These are phyloP conservation scores for Inga laurina DNA, from an alignment of 306 rosid species.

Conservation along the genomic window DNA sequence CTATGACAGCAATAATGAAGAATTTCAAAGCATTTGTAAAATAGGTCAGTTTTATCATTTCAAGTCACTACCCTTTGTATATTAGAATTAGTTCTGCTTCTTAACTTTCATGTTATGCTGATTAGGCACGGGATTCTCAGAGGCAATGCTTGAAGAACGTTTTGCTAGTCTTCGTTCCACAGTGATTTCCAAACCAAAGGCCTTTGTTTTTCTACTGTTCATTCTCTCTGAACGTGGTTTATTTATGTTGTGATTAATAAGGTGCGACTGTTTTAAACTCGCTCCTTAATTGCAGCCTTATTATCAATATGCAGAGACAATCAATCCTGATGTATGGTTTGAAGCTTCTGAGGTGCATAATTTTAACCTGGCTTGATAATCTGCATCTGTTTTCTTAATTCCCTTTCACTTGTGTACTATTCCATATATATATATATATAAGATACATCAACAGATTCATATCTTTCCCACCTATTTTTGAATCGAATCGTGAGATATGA, in stretches of 20 bases:
- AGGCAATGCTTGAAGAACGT: conserved; percentile 72
- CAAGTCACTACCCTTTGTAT: conserved; percentile 9
- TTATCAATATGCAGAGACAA: too few relatives aligned
- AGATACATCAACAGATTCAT: too few relatives aligned
- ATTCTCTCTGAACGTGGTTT: conserved; percentile 14
- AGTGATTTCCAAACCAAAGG: conserved; percentile 88
- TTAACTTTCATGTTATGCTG: conserved; percentile 27
- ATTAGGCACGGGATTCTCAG: conserved; percentile 84
- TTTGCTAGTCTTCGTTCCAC: conserved; percentile 70
- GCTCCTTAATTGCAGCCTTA: conserved; percentile 40
- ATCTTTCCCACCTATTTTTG: too few relatives aligned
- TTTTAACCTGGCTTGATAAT: conserved; percentile 23
- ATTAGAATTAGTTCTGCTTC: conserved; percentile 27
- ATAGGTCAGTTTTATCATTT: conserved; percentile 61
- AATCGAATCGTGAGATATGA: too few relatives aligned
- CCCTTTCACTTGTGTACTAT: neutral
- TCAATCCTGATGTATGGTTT: too few relatives aligned
- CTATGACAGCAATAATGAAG: conserved; percentile 75
- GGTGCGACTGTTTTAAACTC: conserved; percentile 23
- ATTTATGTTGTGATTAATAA: conserved; percentile 8
- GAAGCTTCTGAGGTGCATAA: conserved; percentile 49
- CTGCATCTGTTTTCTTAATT: conserved; percentile 1
- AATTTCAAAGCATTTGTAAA: conserved; percentile 92
- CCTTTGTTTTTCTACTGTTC: conserved; percentile 24
- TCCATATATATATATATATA: too few relatives aligned